Percentiles rank a stretch among this genome's conserved stretches.
phyloP scores from a whole-genome alignment of 495 filamentous ascomycete species.

The Beverwykella pulmonaria region DNA sequence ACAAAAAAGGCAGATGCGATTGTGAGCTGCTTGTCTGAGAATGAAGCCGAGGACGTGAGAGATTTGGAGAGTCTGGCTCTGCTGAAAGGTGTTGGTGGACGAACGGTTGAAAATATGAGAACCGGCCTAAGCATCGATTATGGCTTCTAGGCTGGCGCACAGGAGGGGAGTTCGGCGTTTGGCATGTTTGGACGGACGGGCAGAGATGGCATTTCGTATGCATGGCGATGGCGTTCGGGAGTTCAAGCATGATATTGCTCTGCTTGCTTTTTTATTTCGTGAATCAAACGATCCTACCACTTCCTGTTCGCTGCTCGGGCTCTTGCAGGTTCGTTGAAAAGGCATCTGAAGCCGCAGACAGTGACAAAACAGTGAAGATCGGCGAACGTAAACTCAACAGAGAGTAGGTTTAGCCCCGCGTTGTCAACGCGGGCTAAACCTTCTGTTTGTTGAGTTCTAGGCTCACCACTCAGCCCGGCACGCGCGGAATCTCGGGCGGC shows the following conservation, averaged over 20 bases:
- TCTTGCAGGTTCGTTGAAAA: too few species aligned
- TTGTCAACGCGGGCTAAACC: too few species aligned
- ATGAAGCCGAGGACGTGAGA: constrained; percentile 52
- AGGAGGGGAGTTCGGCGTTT: background rate
- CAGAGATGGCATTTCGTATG: constrained; percentile 7
- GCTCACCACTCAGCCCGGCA: too few species aligned
- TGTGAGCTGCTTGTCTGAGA: constrained; percentile 57
- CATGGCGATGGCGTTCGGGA: constrained; percentile 23
- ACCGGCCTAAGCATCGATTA: constrained; percentile 26
- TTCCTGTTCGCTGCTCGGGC: too few species aligned
- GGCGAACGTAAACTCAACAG: too few species aligned
- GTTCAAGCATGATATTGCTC: background rate
- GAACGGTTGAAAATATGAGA: constrained; percentile 59
- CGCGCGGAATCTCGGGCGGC: too few species aligned
- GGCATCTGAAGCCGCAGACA: too few species aligned
- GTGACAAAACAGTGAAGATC: too few species aligned
- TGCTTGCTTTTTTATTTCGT: too few species aligned
- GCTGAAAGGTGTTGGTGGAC: constrained; percentile 62
- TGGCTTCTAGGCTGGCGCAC: background rate
- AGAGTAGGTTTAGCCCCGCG: too few species aligned
- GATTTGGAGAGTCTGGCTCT: constrained; percentile 56
- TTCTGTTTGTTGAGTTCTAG: too few species aligned
- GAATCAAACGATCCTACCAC: too few species aligned
- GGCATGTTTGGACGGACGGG: background rate
- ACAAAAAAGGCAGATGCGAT: constrained; percentile 67